Evolutionary conservation across 805 yeast genomes (phyloP).

Genomic region (Candida broadrunensis): DNA sequence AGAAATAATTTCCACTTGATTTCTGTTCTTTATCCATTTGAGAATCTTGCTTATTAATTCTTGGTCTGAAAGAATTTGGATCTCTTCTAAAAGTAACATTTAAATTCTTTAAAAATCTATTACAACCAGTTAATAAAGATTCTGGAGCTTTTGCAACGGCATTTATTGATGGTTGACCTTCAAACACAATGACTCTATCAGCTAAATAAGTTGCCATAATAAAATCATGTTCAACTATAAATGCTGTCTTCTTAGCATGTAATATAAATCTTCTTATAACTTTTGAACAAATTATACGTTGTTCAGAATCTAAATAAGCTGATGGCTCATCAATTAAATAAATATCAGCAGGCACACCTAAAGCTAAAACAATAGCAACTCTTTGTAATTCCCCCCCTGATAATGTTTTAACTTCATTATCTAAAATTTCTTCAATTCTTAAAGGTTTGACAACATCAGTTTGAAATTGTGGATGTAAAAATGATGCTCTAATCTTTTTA

Average conservation of each 20-base stretch:
- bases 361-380: conserved; percentile 93
- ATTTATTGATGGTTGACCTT: conserved; percentile 85
- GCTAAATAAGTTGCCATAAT: conserved; percentile 99
- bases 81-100: conserved; percentile 99
- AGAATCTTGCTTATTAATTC: conserved; percentile 95
- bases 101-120: conserved; percentile 92
- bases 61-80: conserved; percentile 96
- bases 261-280: conserved; percentile 95
- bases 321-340: conserved; percentile 98
- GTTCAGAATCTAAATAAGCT: conserved; percentile 98
- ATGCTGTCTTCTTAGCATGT: conserved; percentile 98
- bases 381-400: conserved; percentile 99
- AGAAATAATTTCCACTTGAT: conserved; percentile 88
- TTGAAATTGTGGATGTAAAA: conserved; percentile 95
- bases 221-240: conserved; percentile 99
- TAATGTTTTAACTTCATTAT: conserved; percentile 94
- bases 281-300: conserved; percentile 98
- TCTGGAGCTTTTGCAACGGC: conserved; percentile 90
- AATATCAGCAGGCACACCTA: conserved; percentile 94
- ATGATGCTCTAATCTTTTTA: conserved; percentile 92
- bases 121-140: conserved; percentile 94
- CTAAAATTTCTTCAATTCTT: conserved; percentile 89
- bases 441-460: conserved; percentile 97
- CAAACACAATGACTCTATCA: conserved; percentile 97
- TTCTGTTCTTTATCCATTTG: conserved; percentile 99